These are phyloP conservation scores for Naematelia encephala DNA, from an alignment of 768 basidiomycete species.

Conservation along the genomic window DNA sequence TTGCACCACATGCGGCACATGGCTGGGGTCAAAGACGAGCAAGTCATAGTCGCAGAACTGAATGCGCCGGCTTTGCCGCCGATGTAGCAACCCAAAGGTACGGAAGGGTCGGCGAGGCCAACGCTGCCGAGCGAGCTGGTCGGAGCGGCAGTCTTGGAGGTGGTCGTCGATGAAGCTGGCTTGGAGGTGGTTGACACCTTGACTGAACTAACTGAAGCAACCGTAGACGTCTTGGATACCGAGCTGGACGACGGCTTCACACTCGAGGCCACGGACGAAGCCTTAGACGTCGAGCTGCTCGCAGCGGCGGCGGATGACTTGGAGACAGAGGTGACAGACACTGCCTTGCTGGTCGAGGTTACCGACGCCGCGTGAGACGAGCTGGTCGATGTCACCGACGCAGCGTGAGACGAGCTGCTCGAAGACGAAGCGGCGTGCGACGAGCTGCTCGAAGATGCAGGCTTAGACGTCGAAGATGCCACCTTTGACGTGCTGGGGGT, in stretches of 20 bases:
- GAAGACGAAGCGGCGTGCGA: too few relatives aligned
- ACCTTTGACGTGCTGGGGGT: background rate
- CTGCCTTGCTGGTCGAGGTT: background rate
- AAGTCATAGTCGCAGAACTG: constrained; percentile 24
- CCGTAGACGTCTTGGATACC: background rate
- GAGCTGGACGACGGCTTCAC: constrained; percentile 3
- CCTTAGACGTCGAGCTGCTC: background rate
- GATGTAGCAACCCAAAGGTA: constrained; percentile 27
- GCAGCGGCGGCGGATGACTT: background rate
- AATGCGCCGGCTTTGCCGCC: constrained; percentile 2
- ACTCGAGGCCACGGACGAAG: constrained; percentile 12
- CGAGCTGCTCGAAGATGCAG: constrained; percentile 11
- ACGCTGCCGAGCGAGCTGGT: constrained; percentile 1
- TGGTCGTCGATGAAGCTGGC: background rate
- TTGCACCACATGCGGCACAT: constrained; percentile 39
- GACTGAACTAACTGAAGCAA: background rate
- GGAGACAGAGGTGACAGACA: background rate
- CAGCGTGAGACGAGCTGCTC: background rate
- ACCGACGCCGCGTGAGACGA: background rate
- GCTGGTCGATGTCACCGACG: background rate
- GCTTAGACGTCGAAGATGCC: constrained; percentile 7
- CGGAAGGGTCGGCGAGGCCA: background rate
- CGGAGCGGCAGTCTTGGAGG: constrained; percentile 6
- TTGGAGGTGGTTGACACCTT: background rate
- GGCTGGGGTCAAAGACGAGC: constrained; percentile 18